Evolutionary conservation across 805 yeast genomes (phyloP), one percentile per base, ranked within the genome.

Genomic region (Kurtzmaniella cleridarum): DNA sequence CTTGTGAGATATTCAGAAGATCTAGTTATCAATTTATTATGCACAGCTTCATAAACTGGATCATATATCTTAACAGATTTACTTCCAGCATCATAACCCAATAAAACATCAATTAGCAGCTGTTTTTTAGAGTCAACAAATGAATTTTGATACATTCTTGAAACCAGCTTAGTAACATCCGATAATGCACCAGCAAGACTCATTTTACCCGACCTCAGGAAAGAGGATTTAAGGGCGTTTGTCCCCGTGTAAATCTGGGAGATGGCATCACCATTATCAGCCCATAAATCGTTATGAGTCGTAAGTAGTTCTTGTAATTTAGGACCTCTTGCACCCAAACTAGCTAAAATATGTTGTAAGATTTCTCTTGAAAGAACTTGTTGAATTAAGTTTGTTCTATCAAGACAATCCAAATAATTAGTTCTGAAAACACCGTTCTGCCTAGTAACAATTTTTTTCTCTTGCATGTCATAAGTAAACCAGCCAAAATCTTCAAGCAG

Each of bases 181-280:
- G 96, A 84, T n/a, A 93, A 62, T 0, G 97, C 96, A 27, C 98
- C 97, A 0, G 98, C 98, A 39, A 93, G 64, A 32, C 91, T 88
- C 97, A 90, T 89, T 53, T 90, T 91, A 17, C 98, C 98, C 23
- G 86, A 81, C 55, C 99, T 76, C 1, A 98, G 86, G 54, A 84
- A 93, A 3, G 96, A 88, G 0, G 96, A 86, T 60, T 93, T 93
- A 42, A 76, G 54, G 0, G 81, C 81, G 51, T 71, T 72, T 1
- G 82, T 76, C 4, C 76, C 73, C 2, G 81, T 75, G 50, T 80
- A 80, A 43, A 78, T 81, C 34, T 71, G 76, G 9, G 84, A 78
- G 18, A 80, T 75, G 15, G 74, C 77, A 49, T 80, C 85, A 1
- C 85, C 86, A 51, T 80, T 78, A 50, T 79, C 83, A 2, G 86